A percentile compares a stretch with the other conserved stretches of the same genome.
Conservation (phyloP, 306 rosid species). For the Crataegus laevigata region DNA sequence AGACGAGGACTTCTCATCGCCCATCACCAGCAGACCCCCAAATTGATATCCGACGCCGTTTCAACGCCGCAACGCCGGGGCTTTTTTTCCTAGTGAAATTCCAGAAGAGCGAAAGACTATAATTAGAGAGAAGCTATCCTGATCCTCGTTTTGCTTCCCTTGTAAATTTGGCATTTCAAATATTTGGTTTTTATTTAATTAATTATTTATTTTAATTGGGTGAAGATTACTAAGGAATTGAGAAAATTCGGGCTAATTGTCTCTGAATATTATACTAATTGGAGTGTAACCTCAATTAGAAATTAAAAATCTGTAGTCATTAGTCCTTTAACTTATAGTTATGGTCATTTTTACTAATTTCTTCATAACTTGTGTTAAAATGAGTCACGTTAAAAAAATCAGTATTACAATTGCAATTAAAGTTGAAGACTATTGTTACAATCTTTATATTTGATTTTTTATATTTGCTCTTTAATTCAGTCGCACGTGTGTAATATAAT, state of each 20-base stretch:
- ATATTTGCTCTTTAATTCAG: too few species aligned
- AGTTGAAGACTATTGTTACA: too few species aligned
- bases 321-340: too few species aligned
- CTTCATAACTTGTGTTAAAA: too few species aligned
- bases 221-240: neutral
- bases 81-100: neutral
- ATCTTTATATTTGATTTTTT: too few species aligned
- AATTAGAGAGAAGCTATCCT: neutral
- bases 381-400: too few species aligned
- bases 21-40: constrained; percentile 34
- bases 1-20: constrained; percentile 50
- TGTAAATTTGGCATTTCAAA: neutral
- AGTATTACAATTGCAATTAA: too few species aligned
- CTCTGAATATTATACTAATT: too few species aligned
- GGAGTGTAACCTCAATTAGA: too few species aligned
- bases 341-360: fast-evolving
- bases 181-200: neutral
- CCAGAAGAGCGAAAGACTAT: neutral
- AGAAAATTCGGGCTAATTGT: too few species aligned
- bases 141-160: neutral
- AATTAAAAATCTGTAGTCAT: too few species aligned
- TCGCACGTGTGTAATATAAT: fast-evolving
- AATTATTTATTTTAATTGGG: neutral
- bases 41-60: constrained; percentile 29
- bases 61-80: neutral